phyloP scores from a whole-genome alignment of 208 protist genomes.

The Borovskyia barvae region DNA sequence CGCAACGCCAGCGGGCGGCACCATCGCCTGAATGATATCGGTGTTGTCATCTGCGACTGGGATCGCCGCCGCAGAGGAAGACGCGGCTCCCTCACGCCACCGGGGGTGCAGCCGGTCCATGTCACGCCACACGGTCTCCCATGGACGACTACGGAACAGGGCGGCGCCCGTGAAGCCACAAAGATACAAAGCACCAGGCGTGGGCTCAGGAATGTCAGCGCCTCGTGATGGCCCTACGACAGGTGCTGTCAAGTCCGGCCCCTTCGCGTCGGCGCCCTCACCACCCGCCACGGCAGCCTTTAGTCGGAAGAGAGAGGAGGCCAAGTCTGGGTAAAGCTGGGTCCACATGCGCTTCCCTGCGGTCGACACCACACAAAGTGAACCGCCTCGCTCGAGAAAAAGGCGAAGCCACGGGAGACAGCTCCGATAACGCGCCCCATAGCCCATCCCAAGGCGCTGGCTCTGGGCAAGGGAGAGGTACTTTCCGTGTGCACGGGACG shows the following conservation, averaged over 20 bases:
- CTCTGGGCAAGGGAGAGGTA: slow-evolving; percentile 41
- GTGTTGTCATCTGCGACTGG: background rate
- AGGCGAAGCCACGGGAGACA: slow-evolving; percentile 34
- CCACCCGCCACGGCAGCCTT: background rate
- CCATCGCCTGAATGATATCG: background rate
- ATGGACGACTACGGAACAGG: slow-evolving; percentile 33
- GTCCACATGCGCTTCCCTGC: slow-evolving; percentile 45
- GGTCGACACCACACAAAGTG: slow-evolving; percentile 54
- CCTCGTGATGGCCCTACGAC: too few relatives aligned
- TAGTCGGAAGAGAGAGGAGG: slow-evolving; percentile 27
- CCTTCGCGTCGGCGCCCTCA: background rate
- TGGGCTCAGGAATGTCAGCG: background rate
- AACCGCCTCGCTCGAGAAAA: slow-evolving; percentile 36
- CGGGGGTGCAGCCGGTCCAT: slow-evolving; percentile 17
- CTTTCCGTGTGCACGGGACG: slow-evolving; percentile 35
- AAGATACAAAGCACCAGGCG: slow-evolving; percentile 37
- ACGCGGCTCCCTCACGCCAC: slow-evolving; percentile 8
- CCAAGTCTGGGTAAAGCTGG: slow-evolving; percentile 57
- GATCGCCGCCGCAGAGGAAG: background rate
- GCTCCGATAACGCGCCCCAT: slow-evolving; percentile 32
- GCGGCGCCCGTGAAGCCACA: slow-evolving; percentile 67
- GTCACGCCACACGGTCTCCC: slow-evolving; percentile 12
- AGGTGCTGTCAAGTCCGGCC: too few relatives aligned
- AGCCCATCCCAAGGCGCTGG: slow-evolving; percentile 19
- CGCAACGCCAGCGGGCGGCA: slow-evolving; percentile 26